Evolutionary conservation across 257 asterid species (phyloP).

Genomic region (Gentiana dahurica): DNA sequence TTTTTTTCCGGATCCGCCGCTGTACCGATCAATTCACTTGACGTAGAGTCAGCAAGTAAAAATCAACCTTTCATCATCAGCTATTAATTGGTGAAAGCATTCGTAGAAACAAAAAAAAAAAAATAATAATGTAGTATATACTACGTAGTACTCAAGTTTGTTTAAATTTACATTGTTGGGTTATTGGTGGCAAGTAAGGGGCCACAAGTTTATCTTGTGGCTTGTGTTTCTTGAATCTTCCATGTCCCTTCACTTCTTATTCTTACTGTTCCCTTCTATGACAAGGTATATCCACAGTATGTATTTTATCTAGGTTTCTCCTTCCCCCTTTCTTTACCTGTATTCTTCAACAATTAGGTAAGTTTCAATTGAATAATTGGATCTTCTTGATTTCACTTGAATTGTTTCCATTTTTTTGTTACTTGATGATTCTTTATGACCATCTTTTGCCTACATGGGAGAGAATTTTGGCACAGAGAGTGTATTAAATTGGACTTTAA

Average conservation of each 20-base stretch:
- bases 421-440: background rate
- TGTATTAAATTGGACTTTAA: no score
- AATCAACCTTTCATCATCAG: no score
- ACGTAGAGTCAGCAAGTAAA: no score
- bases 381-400: background rate
- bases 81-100: no score
- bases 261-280: background rate
- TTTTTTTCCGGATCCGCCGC: no score
- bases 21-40: no score
- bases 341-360: background rate
- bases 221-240: slow-evolving; percentile 21
- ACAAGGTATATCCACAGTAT: no score
- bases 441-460: no score
- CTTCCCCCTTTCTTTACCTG: background rate
- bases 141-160: no score
- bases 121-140: no score
- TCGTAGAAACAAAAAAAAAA: no score
- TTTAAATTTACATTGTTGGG: slow-evolving; percentile 7
- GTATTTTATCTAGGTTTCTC: background rate
- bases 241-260: slow-evolving; percentile 3
- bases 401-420: background rate
- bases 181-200: slow-evolving; percentile 47
- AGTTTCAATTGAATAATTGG: background rate
- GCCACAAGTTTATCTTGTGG: slow-evolving; percentile 51
- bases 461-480: no score